Base-by-base conservation (phyloP, 495 filamentous ascomycete species). In the Penicillium paxilli region DNA sequence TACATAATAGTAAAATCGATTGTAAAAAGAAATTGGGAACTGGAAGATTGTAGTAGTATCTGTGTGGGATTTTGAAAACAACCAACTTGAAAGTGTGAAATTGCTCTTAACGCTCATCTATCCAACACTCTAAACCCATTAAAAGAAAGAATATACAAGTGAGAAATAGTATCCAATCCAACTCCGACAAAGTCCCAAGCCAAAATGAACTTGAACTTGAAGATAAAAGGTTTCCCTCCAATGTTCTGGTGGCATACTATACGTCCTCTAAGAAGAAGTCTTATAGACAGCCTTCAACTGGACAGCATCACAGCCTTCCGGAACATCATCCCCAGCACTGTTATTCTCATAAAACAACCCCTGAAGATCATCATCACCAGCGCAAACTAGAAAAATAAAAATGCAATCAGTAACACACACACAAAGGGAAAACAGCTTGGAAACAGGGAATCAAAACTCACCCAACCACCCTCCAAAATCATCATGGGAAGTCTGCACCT, bases 381-480 rank as follows among this genome's bases (percentile, higher is more conserved):
- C n/a, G 23, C 56, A 58, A 12, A 54, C 56, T 58, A 50, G 14
- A 30, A 30, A 52, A 21, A 14, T 7, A 24, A 30, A 26, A 30
- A 24, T n/a, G n/a, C 22, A 19, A 17, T 33, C 17, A 38, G 16
- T 7, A 21, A 1, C n/a, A n/a, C n/a, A n/a, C n/a, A n/a, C n/a
- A n/a, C n/a, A n/a, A n/a, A n/a, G n/a, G n/a, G n/a, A n/a, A n/a
- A n/a, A n/a, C n/a, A n/a, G n/a, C n/a, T n/a, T n/a, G n/a, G n/a
- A n/a, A n/a, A n/a, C n/a, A n/a, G n/a, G n/a, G 25, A 4, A 28
- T 33, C 19, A 42, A n/a, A n/a, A 65, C 70, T 46, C 60, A 75
- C 72, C 70, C 4, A 73, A 51, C 74, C 74, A 77, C 4, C 74
- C 68, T 28, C 55, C 65, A 49, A 71, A 77, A 6, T 55, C 50